A percentile compares a stretch with the other conserved stretches of the same genome.
phyloP scores from a whole-genome alignment of 495 filamentous ascomycete species.

The Achaetomiella virescens region DNA sequence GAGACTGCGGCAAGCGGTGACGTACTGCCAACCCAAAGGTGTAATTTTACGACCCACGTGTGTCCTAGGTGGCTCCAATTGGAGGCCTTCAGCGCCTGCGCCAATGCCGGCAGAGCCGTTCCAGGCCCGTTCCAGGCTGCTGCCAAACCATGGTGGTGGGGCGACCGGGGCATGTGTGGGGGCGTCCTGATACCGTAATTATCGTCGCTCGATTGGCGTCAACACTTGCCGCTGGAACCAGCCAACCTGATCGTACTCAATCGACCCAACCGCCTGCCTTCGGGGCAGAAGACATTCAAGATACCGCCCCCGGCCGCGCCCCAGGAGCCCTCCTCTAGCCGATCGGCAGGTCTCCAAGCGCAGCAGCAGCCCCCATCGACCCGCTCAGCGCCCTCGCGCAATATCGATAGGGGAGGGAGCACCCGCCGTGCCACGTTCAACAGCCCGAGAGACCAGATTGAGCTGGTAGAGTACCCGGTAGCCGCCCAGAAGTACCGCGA shows the following conservation, averaged over 20 bases:
- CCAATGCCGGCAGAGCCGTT: background rate
- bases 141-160: background rate
- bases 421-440: conserved; percentile 5
- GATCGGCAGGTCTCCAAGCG: conserved; percentile 19
- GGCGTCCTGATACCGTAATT: background rate
- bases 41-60: too few species aligned
- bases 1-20: too few species aligned
- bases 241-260: background rate
- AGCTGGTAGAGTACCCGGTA: conserved; percentile 31
- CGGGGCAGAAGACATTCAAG: conserved; percentile 28
- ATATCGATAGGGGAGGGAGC: conserved; percentile 39
- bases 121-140: background rate
- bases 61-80: too few species aligned
- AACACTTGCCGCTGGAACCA: too few species aligned
- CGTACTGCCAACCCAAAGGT: too few species aligned
- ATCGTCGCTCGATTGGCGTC: background rate
- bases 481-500: conserved; percentile 7
- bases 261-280: conserved; percentile 1
- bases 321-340: conserved; percentile 37
- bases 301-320: conserved; percentile 29
- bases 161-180: too few species aligned
- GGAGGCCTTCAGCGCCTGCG: too few species aligned
- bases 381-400: conserved; percentile 15
- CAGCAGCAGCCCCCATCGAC: conserved; percentile 19
- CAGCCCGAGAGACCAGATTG: conserved; percentile 23